Conservation (phyloP, 768 basidiomycete genomes). For the Tricholoma furcatifolium region DNA sequence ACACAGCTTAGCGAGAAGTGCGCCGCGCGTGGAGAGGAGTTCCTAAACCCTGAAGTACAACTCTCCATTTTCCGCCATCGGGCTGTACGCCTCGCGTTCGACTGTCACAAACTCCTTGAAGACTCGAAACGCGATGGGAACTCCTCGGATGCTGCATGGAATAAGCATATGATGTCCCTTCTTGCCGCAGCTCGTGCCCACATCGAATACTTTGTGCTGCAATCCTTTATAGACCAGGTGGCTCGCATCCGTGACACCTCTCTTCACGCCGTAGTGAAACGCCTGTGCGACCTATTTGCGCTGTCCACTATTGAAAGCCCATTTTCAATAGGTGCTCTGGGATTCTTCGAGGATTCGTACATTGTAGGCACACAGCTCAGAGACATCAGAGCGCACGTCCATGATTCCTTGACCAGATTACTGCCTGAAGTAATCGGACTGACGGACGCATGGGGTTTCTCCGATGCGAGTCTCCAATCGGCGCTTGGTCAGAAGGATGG, state of each 20-base stretch:
- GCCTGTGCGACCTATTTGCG: conserved; percentile 22
- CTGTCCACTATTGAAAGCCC: conserved; percentile 23
- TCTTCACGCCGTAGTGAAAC: conserved; percentile 11
- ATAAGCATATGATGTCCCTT: conserved; percentile 23
- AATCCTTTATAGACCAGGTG: conserved; percentile 17
- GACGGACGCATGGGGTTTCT: conserved; percentile 26
- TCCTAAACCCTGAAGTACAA: conserved; percentile 16
- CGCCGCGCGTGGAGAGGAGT: conserved; percentile 5
- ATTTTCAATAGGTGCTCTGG: conserved; percentile 16
- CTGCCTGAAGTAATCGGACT: conserved; percentile 23
- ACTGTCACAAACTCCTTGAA: conserved; percentile 13
- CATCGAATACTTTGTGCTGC: conserved; percentile 20
- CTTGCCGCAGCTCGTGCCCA: conserved; percentile 25
- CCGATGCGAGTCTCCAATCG: conserved; percentile 21
- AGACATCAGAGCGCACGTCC: conserved; percentile 12
- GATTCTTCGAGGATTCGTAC: conserved; percentile 24
- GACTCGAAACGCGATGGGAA: conserved; percentile 7
- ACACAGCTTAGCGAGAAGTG: not conserved
- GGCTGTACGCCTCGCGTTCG: conserved; percentile 17
- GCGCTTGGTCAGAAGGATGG: conserved; percentile 24
- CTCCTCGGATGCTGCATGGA: conserved; percentile 21
- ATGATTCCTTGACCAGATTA: conserved; percentile 10
- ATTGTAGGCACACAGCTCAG: conserved; percentile 15
- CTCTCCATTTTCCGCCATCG: conserved; percentile 22
- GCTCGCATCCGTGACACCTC: conserved; percentile 1